A percentile compares a stretch with the other conserved stretches of the same genome.
These are phyloP conservation scores for Exophiala sp. DNA, from an alignment of 2,329 filamentous ascomycete genomes.

Conservation along the genomic window DNA sequence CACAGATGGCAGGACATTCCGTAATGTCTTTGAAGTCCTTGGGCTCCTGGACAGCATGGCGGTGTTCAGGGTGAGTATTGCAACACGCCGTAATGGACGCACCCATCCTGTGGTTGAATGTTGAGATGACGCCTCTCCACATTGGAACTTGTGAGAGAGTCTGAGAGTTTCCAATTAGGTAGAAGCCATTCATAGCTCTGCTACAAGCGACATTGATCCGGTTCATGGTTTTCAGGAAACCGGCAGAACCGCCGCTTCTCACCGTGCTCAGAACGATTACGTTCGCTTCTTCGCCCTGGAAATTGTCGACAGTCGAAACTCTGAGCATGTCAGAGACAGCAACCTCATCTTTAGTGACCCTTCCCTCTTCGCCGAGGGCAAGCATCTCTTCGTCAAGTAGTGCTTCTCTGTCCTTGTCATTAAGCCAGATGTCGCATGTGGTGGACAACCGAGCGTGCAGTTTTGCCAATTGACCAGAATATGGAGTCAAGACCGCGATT, in stretches of 20 bases:
- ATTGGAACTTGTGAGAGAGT: constrained; percentile 28
- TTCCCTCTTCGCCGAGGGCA: constrained; percentile 17
- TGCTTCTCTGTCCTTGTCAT: constrained; percentile 28
- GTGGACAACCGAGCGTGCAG: constrained; percentile 24
- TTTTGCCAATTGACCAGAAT: constrained; percentile 31
- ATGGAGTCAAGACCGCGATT: constrained; percentile 34
- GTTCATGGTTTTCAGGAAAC: constrained; percentile 34
- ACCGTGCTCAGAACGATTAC: constrained; percentile 33
- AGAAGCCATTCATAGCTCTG: constrained; percentile 34
- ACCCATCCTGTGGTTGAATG: constrained; percentile 28
- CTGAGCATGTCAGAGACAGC: constrained; percentile 29
- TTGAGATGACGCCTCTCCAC: constrained; percentile 30
- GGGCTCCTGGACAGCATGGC: constrained; percentile 22
- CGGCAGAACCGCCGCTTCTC: constrained; percentile 31
- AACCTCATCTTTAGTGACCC: constrained; percentile 22
- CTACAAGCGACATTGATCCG: constrained; percentile 35
- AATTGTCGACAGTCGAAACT: constrained; percentile 33
- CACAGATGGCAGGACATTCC: constrained; percentile 27
- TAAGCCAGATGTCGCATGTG: constrained; percentile 31
- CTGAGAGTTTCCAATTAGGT: constrained; percentile 33
- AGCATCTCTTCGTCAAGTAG: constrained; percentile 28
- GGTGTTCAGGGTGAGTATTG: constrained; percentile 25
- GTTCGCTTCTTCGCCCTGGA: constrained; percentile 36
- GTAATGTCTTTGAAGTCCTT: constrained; percentile 27
- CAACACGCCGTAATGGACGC: constrained; percentile 28